Evolutionary conservation across 163 green algal genomes (phyloP), one percentile per base, ranked within the genome.

Genomic region (Chlamydomonas reinhardtii): DNA sequence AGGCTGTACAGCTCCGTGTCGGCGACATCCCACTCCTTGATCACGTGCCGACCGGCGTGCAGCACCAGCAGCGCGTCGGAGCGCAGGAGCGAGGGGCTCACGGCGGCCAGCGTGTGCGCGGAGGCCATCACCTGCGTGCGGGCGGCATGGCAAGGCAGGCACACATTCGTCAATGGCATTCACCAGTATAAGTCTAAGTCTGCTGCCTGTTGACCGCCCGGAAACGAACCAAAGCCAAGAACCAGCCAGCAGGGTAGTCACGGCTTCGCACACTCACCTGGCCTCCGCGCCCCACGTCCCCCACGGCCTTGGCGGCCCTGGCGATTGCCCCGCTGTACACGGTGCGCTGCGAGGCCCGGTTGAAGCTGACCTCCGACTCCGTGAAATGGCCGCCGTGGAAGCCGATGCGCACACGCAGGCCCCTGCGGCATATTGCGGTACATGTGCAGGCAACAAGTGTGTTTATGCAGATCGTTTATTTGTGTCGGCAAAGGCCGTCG

Each of bases 331-430:
- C 73, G 19, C 34, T 64, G 52, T 69, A 79, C n/a, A 68, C 31
- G 48, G 31, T 48, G 52, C 73, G 73, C 73, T 79, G 48, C 43
- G 34, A 64, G 48, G 73, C 73, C 15, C 31, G 73, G 73, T 79
- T 79, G 52, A 54, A 68, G 6, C 11, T 31, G 43, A 79, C 73
- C 48, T 68, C 73, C 16, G 73, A 43, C 3, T 52, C 17, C 15
- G 14, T 24, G 27, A 79, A 32, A 5, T 37, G 24, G 75, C 75
- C 75, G 25, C 27, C 20, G 32, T 56, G 32, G 29, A 73, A 34
- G 12, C 75, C 75, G 19, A 82, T 61, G 27, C 75, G 29, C 59
- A 82, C 75, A 1, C 75, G 75, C 32, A 82, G 75, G 34, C 75
- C 75, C 34, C 75, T 80, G 74, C 39, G 8, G 39, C 39, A 8